These are phyloP conservation scores for Aspergillus neotritici DNA, from an alignment of 2,329 filamentous ascomycete genomes.

Conservation along the genomic window DNA sequence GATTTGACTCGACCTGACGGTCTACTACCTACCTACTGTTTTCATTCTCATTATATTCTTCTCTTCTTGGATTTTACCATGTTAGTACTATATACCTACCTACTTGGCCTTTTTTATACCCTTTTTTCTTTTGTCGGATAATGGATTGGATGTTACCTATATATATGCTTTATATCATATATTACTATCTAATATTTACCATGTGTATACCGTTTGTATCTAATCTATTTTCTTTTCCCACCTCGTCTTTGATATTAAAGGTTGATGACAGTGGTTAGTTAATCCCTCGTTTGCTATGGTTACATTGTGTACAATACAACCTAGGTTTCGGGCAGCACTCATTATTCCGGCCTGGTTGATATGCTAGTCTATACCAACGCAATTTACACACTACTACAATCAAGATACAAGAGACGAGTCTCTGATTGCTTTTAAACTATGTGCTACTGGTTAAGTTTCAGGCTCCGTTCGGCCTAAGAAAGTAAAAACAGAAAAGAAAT, in stretches of 20 bases:
- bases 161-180: no score
- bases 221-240: background rate
- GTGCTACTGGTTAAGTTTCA: conserved; percentile 25
- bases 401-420: no score
- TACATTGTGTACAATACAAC: no score
- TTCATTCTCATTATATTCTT: background rate
- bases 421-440: conserved; percentile 28
- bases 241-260: background rate
- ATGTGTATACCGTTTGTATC: no score
- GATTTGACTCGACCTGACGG: background rate
- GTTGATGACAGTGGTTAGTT: conserved; percentile 6
- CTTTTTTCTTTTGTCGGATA: no score
- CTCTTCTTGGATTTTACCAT: background rate
- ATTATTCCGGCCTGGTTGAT: no score
- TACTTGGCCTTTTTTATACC: background rate
- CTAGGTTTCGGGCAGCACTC: no score
- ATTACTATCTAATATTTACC: no score
- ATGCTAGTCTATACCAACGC: no score
- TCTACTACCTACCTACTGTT: background rate
- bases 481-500: conserved; percentile 33
- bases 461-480: conserved; percentile 20
- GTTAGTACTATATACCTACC: conserved; percentile 1
- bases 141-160: no score
- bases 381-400: no score
- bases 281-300: no score